phyloP scores from a whole-genome alignment of 106 monocot species.

The Xerophyta viscosa region DNA sequence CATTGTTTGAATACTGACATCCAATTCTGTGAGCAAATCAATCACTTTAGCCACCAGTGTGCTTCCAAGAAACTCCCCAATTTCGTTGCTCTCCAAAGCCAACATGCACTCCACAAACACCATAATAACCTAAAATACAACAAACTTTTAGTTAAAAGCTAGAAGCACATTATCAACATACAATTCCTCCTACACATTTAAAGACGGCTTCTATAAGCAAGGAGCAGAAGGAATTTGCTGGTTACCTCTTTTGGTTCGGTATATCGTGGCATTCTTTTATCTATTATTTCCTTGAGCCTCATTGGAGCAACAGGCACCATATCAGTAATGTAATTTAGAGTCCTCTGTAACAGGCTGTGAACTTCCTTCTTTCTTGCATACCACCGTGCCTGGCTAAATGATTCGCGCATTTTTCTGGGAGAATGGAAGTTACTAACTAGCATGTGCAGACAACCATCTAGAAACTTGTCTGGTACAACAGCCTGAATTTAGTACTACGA shows the following conservation, averaged over 20 bases:
- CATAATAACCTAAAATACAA: constrained; percentile 39
- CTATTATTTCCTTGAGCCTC: constrained; percentile 37
- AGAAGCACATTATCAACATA: too few species aligned
- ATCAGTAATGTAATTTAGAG: constrained; percentile 32
- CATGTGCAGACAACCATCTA: constrained; percentile 55
- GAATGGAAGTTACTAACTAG: constrained; percentile 51
- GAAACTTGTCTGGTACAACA: constrained; percentile 50
- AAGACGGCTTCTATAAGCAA: background rate
- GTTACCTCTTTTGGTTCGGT: constrained; percentile 38
- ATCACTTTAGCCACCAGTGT: constrained; percentile 56
- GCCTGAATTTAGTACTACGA: constrained; percentile 33
- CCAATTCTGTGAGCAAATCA: constrained; percentile 67
- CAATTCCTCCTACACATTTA: too few species aligned
- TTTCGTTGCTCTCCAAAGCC: constrained; percentile 41
- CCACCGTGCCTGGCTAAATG: constrained; percentile 14
- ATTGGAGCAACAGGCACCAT: constrained; percentile 56
- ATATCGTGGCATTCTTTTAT: constrained; percentile 37
- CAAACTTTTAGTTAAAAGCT: constrained; percentile 1
- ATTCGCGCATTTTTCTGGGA: constrained; percentile 11
- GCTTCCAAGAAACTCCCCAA: constrained; percentile 63
- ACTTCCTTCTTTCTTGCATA: constrained; percentile 32
- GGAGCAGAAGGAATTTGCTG: background rate
- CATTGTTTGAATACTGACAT: constrained; percentile 41
- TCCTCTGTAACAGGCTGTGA: constrained; percentile 25
- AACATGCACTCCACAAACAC: constrained; percentile 77